phyloP scores from a whole-genome alignment of 148 eudicot species.

The Vaccinium darrowii region DNA sequence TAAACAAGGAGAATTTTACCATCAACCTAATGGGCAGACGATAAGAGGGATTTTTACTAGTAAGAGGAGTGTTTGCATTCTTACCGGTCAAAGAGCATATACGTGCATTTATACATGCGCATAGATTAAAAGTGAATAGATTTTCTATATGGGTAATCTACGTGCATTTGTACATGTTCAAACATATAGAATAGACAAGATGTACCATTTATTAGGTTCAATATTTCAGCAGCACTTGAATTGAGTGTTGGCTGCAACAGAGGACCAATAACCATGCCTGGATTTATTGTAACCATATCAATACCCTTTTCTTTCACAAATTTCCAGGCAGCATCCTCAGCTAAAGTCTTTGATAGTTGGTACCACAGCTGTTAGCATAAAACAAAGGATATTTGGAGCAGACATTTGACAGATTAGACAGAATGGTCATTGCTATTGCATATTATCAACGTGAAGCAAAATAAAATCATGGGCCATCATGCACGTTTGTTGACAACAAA shows the following conservation, averaged over 20 bases:
- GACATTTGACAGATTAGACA: neutral
- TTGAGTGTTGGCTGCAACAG: constrained; percentile 28
- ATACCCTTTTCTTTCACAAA: constrained; percentile 43
- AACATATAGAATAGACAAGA: neutral
- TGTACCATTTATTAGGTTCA: constrained; percentile 35
- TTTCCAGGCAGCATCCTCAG: constrained; percentile 61
- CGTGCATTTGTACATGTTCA: no score
- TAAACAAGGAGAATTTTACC: no score
- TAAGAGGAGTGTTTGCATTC: no score
- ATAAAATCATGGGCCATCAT: neutral
- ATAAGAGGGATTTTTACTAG: no score
- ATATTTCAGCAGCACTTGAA: constrained; percentile 35
- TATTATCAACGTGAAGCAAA: neutral
- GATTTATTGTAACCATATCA: constrained; percentile 49
- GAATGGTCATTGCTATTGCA: neutral
- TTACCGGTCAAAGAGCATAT: no score
- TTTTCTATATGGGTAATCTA: no score
- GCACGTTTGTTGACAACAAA: neutral
- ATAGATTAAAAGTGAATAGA: no score
- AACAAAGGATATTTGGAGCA: neutral
- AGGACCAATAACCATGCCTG: constrained; percentile 42
- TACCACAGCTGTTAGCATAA: constrained; percentile 33
- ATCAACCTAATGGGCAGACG: no score
- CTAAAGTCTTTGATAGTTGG: constrained; percentile 46
- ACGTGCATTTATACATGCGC: no score